A percentile compares a stretch with the other conserved stretches of the same genome.
phyloP scores from a whole-genome alignment of 1,139 yeast genomes.

The Zygoascus hellenicus region DNA sequence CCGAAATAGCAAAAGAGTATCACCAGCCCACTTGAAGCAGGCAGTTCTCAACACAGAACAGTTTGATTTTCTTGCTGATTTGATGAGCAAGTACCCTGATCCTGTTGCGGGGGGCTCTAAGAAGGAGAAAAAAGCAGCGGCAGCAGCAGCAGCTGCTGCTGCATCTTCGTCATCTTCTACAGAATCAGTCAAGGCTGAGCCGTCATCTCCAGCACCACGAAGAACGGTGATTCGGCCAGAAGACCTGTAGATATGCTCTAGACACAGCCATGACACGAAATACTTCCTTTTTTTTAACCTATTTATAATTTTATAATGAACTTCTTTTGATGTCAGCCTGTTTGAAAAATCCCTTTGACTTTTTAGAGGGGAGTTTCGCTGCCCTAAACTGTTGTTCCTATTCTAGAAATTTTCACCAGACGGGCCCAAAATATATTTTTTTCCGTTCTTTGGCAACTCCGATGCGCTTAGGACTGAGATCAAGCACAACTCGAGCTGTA shows the following conservation, averaged over 20 bases:
- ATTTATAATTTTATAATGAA: background rate
- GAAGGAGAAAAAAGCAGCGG: slow-evolving; percentile 7
- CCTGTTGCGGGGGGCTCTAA: slow-evolving; percentile 27
- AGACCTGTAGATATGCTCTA: background rate
- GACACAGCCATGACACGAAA: no score
- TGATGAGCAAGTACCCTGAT: slow-evolving; percentile 53
- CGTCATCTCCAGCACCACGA: slow-evolving; percentile 1
- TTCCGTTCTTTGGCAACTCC: no score
- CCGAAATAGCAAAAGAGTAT: slow-evolving; percentile 73
- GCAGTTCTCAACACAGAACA: slow-evolving; percentile 85
- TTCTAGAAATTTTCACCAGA: no score
- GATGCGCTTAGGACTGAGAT: no score
- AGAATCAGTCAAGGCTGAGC: slow-evolving; percentile 2
- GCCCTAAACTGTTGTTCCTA: no score
- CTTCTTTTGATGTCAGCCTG: background rate
- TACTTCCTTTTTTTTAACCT: background rate
- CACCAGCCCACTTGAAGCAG: slow-evolving; percentile 74
- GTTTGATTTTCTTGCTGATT: slow-evolving; percentile 82
- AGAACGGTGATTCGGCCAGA: slow-evolving; percentile 10
- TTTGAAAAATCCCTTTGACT: no score
- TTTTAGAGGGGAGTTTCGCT: no score
- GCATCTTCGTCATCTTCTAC: background rate
- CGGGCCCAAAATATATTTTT: no score
- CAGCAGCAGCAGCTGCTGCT: slow-evolving; percentile 3
- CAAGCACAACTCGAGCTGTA: no score